Evolutionary conservation across 371 early-diverging fungal species (phyloP).

Genomic region (Syncephalastrum monosporum): DNA sequence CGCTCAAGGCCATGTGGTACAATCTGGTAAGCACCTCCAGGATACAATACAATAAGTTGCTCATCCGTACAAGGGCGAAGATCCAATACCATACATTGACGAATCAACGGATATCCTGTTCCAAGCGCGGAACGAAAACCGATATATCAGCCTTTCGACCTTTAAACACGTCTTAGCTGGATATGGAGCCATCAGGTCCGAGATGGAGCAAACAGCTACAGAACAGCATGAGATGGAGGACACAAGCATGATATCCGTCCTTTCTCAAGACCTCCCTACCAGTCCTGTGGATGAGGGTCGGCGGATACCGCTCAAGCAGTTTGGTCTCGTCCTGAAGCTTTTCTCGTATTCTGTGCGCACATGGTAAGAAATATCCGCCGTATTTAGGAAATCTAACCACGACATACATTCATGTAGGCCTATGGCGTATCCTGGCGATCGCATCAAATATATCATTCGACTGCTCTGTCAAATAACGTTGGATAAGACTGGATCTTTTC

Average conservation of each 20-base stretch:
- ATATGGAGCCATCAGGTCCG: constrained; percentile 18
- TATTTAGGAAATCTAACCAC: background rate
- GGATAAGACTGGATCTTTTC: constrained; percentile 24
- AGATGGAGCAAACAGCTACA: constrained; percentile 2
- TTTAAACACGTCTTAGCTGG: constrained; percentile 12
- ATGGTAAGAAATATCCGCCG: constrained; percentile 11
- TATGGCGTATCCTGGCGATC: constrained; percentile 24
- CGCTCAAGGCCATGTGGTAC: constrained; percentile 28
- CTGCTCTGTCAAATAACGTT: constrained; percentile 30
- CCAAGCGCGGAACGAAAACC: constrained; percentile 7
- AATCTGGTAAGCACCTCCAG: constrained; percentile 15
- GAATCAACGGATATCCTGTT: background rate
- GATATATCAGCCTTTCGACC: constrained; percentile 10
- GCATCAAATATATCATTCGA: constrained; percentile 21
- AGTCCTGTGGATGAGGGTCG: too few relatives aligned
- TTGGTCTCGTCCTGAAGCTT: constrained; percentile 28
- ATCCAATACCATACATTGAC: too few relatives aligned
- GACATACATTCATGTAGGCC: constrained; percentile 12
- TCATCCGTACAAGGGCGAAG: constrained; percentile 1
- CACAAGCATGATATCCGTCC: too few relatives aligned
- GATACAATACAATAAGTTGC: background rate
- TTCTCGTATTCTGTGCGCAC: constrained; percentile 34
- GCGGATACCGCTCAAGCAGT: constrained; percentile 28
- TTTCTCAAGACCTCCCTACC: too few relatives aligned
- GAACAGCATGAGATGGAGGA: too few relatives aligned